Percentiles rank a stretch among this genome's conserved stretches.
These are phyloP conservation scores for Thozetella sp. DNA, from an alignment of 495 filamentous ascomycete species.

Conservation along the genomic window DNA sequence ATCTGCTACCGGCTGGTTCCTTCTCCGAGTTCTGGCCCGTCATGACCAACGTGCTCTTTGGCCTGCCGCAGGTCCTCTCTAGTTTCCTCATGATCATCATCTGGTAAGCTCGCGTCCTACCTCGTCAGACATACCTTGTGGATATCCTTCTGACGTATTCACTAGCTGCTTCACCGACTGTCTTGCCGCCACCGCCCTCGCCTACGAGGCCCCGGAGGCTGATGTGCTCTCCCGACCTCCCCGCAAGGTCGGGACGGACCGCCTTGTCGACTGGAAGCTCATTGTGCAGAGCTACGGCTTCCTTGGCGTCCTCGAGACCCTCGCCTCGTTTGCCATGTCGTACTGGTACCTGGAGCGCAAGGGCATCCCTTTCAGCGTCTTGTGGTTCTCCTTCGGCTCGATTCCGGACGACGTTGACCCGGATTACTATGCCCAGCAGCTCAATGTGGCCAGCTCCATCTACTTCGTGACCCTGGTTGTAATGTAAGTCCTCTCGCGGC, in stretches of 20 bases:
- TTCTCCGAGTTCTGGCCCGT: slow-evolving; percentile 77
- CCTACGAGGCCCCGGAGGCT: slow-evolving; percentile 72
- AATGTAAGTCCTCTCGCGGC: slow-evolving; percentile 43
- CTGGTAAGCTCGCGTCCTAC: slow-evolving; percentile 37
- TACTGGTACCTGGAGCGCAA: slow-evolving; percentile 64
- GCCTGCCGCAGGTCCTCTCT: slow-evolving; percentile 66
- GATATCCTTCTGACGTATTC: slow-evolving; percentile 24
- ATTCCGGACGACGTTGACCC: slow-evolving; percentile 42
- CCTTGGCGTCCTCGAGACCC: slow-evolving; percentile 61
- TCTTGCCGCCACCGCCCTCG: slow-evolving; percentile 64
- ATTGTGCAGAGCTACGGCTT: slow-evolving; percentile 65
- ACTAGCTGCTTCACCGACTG: slow-evolving; percentile 69
- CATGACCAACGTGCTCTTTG: slow-evolving; percentile 67
- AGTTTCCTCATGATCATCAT: slow-evolving; percentile 74
- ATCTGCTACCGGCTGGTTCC: slow-evolving; percentile 67
- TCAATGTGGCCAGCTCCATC: slow-evolving; percentile 63
- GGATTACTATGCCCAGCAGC: slow-evolving; percentile 43
- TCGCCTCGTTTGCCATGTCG: slow-evolving; percentile 63
- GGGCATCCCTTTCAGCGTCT: slow-evolving; percentile 56
- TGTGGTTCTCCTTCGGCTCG: slow-evolving; percentile 64
- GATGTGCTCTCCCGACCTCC: slow-evolving; percentile 65
- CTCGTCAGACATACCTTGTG: slow-evolving; percentile 39
- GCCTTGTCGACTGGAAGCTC: slow-evolving; percentile 66
- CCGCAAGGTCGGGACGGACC: slow-evolving; percentile 59
- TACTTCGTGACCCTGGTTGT: slow-evolving; percentile 78